A percentile compares a stretch with the other conserved stretches of the same genome.
These are phyloP conservation scores for Rhizopogon sp. DNA, from an alignment of 768 basidiomycete genomes.

Conservation along the genomic window DNA sequence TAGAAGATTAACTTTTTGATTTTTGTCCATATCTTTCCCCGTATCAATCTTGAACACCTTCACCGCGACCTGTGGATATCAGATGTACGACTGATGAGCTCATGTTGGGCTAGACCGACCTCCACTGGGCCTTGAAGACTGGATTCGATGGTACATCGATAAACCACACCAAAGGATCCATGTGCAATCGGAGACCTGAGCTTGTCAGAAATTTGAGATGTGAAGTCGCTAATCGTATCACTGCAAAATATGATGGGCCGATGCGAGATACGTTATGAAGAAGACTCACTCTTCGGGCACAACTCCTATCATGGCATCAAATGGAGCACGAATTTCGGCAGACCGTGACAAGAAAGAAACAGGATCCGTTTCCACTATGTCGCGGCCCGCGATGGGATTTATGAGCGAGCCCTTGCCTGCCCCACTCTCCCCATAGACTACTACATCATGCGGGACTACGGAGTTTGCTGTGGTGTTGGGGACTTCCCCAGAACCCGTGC, in stretches of 20 bases:
- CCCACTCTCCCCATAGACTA: constrained; percentile 41
- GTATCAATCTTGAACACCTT: not conserved
- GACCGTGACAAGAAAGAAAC: too few species aligned
- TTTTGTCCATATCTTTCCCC: not conserved
- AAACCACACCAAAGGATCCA: not conserved
- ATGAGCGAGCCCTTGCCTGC: constrained; percentile 39
- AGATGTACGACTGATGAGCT: not conserved
- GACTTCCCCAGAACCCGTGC: too few species aligned
- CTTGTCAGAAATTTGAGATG: not conserved
- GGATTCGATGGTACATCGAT: not conserved
- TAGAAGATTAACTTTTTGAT: not conserved
- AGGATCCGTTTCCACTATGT: not conserved
- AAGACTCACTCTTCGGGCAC: not conserved
- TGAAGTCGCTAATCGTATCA: not conserved
- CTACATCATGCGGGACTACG: constrained; percentile 22
- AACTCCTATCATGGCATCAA: too few species aligned
- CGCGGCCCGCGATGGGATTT: constrained; percentile 32
- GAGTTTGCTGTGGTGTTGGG: too few species aligned
- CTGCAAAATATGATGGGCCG: not conserved
- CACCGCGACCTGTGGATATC: not conserved
- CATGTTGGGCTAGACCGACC: not conserved
- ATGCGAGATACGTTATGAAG: too few species aligned
- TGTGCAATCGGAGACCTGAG: not conserved
- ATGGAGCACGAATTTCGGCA: too few species aligned
- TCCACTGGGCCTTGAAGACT: not conserved